Base-by-base conservation (phyloP, 495 filamentous ascomycete species). In the Aspergillus homomorphus region DNA sequence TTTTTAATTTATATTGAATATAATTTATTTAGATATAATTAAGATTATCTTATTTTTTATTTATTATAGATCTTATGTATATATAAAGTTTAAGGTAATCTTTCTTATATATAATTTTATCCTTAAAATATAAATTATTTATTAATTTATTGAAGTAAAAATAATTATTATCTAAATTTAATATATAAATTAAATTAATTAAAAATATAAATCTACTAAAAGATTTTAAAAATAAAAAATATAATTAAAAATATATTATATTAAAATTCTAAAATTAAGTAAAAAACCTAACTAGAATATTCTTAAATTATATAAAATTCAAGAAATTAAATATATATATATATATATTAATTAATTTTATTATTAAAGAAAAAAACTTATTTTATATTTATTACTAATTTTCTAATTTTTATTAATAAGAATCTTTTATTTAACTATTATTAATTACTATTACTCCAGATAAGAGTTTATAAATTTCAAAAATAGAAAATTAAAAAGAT, bases 401-500 rank as follows among this genome's bases (percentile, higher is more conserved):
- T 46, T n/a, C 8, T 46, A n/a, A 46, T 46, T 46, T 45, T n/a
- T 45, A 45, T 45, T 45, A 45, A n/a, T 45, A 6, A 19, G 4
- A 20, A 46, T 19, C 21, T 46, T 2, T 21, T 46, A 21, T 46
- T 21, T 46, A 46, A 21, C 3, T 46, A 46, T 19, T 46, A 46
- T 46, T 20, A 46, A 19, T 20, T 21, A 20, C 20, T 46, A 2
- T 21, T 4, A 46, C 7, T 4, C 4, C 20, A 19, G 18, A 46
- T 46, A 19, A 46, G 20, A 46, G 3, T 46, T 4, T 19, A 46
- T 4, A 21, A 21, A n/a, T n/a, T n/a, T n/a, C n/a, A n/a, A n/a
- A n/a, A n/a, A n/a, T n/a, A n/a, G n/a, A n/a, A n/a, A n/a, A 18
- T 46, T 46, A 19, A 46, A 46, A 46, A 46, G 4, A 46, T 46